Evolutionary conservation across 2,329 filamentous ascomycete genomes (phyloP), one percentile per base, ranked within the genome.

Genomic region (Talaromyces sp.): DNA sequence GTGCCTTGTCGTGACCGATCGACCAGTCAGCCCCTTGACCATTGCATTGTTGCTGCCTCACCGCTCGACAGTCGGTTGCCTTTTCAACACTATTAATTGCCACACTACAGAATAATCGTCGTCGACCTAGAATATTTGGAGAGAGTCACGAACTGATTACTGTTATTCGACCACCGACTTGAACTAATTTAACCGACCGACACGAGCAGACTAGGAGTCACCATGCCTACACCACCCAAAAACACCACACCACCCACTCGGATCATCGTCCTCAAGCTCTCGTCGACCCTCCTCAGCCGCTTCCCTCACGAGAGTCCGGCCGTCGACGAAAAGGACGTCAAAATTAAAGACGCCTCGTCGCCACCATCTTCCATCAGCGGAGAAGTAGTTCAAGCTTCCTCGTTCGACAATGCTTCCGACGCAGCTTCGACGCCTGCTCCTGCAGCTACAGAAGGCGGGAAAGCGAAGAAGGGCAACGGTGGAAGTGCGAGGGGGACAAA

Each of bases 401-500:
- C 78, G 7, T 73, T 76, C 39, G 79, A 80, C 69, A 77, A 77
- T 69, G 77, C 72, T 22, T 80, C 78, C 35, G 78, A 80, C 68
- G 73, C 73, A 54, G 74, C 70, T 41, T 79, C 77, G 45, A 79
- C 78, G 7, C 74, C 77, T n/a, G 76, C 75, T 61, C 72, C 73
- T 13, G 80, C 81, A 17, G 72, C 71, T 64, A 73, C 69, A 56
- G 76, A 74, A 49, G 35, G 31, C 6, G 87, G 83, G 7, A 59
- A 59, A 31, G 56, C 56, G 9, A 59, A 59, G 56, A 59, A 59
- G 39, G 33, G 39, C 90, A 45, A 31, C 10, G 56, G 56, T 49
- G 86, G 89, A 69, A 85, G 87, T 25, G 90, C 90, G 71, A 83
- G 86, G 45, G 86, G 84, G 63, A 83, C 82, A 66, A 90, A 90